Base-by-base conservation (phyloP, 1,284 basidiomycete genomes). In the Cutaneotrichosporon cyanovorans region DNA sequence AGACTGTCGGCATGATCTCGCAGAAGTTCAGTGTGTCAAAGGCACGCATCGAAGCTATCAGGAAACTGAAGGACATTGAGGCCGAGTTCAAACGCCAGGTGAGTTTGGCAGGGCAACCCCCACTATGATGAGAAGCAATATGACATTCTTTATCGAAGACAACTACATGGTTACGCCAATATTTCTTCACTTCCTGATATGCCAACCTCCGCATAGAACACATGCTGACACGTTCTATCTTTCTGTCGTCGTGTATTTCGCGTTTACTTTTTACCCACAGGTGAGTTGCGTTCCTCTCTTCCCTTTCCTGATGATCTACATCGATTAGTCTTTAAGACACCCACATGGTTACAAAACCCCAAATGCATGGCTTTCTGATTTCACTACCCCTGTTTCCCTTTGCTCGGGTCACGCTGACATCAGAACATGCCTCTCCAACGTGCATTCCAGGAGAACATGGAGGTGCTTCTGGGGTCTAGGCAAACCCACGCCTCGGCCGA, bases 281-380 rank as follows among this genome's bases (percentile, higher is more conserved):
- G 69, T 71, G 55, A 71, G 66, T 46, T 45, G 44, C 36, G 18
- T 42, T 47, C 45, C 42, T 21, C 28, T 7, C 25, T 12, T 43
- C 31, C 36, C 41, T 31, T 43, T 44, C 28, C 51, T 68, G 68
- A 71, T 70, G 69, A 68, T 43, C 50, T 58, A 59, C 33, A 56
- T 62, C 66, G 70, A 71, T 72, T 72, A 72, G 68, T 71, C 70
- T 72, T 72, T 56, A 71, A 72, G 69, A 72, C 70, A 40, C 31
- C 55, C 50, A 58, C 61, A 64, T 71, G 68, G 70, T 71, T 71
- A 58, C 54, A 64, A 63, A 62, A 45, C 52, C 50, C 51, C 50
- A 52, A 51, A 69, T 69, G 63, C 65, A 68, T 69, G 63, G 66
- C 65, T 50, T 69, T 61, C 68, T 72, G 68, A 72, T 53, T 44